Evolutionary conservation across 768 basidiomycete species (phyloP), one percentile per base, ranked within the genome.

Genomic region (Suillus brevipes): DNA sequence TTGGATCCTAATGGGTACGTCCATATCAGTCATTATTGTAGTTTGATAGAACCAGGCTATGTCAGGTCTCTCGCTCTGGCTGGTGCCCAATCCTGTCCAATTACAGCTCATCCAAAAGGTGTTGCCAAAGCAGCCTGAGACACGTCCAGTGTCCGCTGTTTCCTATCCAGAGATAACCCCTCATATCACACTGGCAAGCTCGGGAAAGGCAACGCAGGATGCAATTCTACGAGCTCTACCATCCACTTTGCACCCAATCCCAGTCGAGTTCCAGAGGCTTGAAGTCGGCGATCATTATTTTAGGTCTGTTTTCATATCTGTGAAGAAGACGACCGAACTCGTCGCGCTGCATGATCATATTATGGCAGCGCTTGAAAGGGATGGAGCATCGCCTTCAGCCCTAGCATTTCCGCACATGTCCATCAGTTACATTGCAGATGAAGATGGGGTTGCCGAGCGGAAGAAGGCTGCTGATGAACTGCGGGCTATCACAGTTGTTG

Each of bases 401-500:
- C 89, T 89, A 0, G 75, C 79, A 42, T 89, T 85, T 66, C 89
- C 91, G 8, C 92, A 94, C 73, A 66, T 92, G 67, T 93, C 92
- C 42, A 69, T 94, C 65, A 88, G 84, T 70, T 94, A 94, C 71
- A 87, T 92, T 65, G 80, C 79, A 34, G 86, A 92, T 64, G 80
- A 81, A n/a, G 90, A 92, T 66, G 82, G 82, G 4, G 71, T 13
- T 23, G 81, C 76, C 8, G 84, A 89, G 74, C 84, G 90, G 52
- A 76, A 78, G 25, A 79, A 71, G 66, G 84, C 83, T 49, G 79
- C 82, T 45, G 74, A 80, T 34, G 77, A 78, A 65, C 75, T 90
- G 69, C 68, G 75, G 65, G 70, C 75, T 14, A 66, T 73, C 1
- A 76, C 81, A 13, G 73, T 73, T 49, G 75, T 85, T 42, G 68